Evolutionary conservation across 192 early-diverging fungal genomes (phyloP).

Genomic region (Funneliformis mosseae): DNA sequence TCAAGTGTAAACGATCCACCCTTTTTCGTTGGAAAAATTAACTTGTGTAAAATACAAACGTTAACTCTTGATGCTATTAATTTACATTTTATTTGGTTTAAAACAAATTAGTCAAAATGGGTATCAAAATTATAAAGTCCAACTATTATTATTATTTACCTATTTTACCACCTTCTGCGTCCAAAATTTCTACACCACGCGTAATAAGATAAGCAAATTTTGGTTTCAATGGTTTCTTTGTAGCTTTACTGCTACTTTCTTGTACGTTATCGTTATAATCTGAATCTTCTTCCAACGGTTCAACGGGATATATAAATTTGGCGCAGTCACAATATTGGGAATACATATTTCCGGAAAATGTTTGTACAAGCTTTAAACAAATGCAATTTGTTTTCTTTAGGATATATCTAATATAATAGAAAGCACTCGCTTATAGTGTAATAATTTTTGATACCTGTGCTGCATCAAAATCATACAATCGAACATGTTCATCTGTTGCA

Average conservation of each 20-base stretch:
- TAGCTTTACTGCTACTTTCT: constrained; percentile 36
- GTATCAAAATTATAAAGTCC: background rate
- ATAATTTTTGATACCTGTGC: constrained; percentile 51
- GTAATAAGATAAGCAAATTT: constrained; percentile 81
- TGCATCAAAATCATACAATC: constrained; percentile 89
- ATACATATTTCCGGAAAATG: constrained; percentile 68
- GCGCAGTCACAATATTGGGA: constrained; percentile 96
- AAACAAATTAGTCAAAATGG: constrained; percentile 28
- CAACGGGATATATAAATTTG: constrained; percentile 78
- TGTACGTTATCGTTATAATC: constrained; percentile 34
- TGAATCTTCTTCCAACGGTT: constrained; percentile 36
- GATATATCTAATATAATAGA: background rate
- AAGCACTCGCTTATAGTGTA: background rate
- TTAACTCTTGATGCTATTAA: constrained; percentile 76
- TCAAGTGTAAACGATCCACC: constrained; percentile 75
- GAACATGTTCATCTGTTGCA: constrained; percentile 83
- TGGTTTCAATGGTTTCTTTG: constrained; percentile 40
- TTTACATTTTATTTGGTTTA: background rate
- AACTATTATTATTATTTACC: constrained; percentile 49
- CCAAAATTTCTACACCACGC: constrained; percentile 88
- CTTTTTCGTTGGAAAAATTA: constrained; percentile 77
- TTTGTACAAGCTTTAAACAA: constrained; percentile 54
- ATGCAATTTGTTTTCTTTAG: background rate
- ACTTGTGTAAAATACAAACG: constrained; percentile 81
- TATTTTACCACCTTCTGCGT: constrained; percentile 75